phyloP scores from a whole-genome alignment of 2,329 filamentous ascomycete genomes.

The Coleophoma cylindrospora region DNA sequence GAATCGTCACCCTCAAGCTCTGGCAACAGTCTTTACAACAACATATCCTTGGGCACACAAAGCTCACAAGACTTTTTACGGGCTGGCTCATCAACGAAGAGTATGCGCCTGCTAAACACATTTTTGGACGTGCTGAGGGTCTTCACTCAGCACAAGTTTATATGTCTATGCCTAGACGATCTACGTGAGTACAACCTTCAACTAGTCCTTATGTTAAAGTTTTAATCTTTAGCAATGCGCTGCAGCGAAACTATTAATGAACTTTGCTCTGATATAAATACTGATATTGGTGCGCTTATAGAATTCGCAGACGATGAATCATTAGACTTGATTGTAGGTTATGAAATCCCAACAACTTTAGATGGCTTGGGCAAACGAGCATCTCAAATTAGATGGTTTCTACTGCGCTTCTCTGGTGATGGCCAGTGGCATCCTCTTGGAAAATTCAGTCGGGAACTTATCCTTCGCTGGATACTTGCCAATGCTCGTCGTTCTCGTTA shows the following conservation, averaged over 20 bases:
- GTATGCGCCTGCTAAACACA: conserved; percentile 76
- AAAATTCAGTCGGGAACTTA: too few relatives aligned
- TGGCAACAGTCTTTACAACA: conserved; percentile 14
- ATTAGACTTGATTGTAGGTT: conserved; percentile 60
- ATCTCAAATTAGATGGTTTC: too few relatives aligned
- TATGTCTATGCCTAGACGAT: conserved; percentile 85
- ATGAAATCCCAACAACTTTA: too few relatives aligned
- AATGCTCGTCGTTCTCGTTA: too few relatives aligned
- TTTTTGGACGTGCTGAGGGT: conserved; percentile 82
- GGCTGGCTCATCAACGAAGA: conserved; percentile 52
- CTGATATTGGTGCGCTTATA: background rate
- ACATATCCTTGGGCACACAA: conserved; percentile 34
- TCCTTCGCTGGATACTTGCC: too few relatives aligned
- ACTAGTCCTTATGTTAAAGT: too few relatives aligned
- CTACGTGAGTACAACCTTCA: conserved; percentile 37
- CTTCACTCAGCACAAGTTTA: conserved; percentile 77
- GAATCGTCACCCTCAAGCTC: conserved; percentile 23
- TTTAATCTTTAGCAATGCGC: too few relatives aligned
- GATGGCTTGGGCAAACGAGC: too few relatives aligned
- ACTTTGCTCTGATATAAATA: too few relatives aligned
- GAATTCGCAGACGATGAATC: conserved; percentile 86
- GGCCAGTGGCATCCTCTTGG: too few relatives aligned
- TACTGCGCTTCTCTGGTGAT: too few relatives aligned
- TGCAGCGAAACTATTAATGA: too few relatives aligned
- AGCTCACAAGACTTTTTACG: conserved; percentile 57